Evolutionary conservation across 2,329 filamentous ascomycete genomes (phyloP).

Genomic region (Myrmaecium sp.): DNA sequence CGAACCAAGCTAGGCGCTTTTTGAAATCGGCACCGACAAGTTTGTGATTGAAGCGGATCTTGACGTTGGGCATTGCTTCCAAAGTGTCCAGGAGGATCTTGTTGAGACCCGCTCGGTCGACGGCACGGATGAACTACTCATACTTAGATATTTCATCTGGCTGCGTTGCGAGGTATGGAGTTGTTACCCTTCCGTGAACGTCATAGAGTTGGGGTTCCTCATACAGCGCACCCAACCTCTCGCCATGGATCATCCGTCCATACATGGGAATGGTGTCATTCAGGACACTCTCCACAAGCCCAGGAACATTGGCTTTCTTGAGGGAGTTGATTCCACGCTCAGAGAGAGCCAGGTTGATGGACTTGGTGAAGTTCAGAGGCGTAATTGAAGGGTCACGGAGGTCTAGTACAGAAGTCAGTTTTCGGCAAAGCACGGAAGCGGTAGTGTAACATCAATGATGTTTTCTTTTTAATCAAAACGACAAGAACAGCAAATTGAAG

Average conservation of each 20-base stretch:
- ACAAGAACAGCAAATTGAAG: too few species aligned
- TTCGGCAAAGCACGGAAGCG: too few species aligned
- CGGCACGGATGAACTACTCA: slow-evolving; percentile 61
- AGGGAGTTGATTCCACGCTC: slow-evolving; percentile 88
- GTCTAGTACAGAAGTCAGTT: too few species aligned
- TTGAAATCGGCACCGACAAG: slow-evolving; percentile 78
- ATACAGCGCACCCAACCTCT: slow-evolving; percentile 47
- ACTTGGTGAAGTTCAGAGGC: slow-evolving; percentile 89
- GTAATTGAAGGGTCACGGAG: slow-evolving; percentile 67
- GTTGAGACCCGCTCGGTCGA: slow-evolving; percentile 73
- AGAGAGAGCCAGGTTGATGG: slow-evolving; percentile 93
- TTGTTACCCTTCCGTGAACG: slow-evolving; percentile 41
- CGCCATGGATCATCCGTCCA: slow-evolving; percentile 89
- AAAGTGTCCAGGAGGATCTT: slow-evolving; percentile 68
- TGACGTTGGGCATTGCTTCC: slow-evolving; percentile 73
- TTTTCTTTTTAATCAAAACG: too few species aligned
- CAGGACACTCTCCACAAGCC: slow-evolving; percentile 58
- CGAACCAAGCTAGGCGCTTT: slow-evolving; percentile 71
- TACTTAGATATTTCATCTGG: slow-evolving; percentile 5
- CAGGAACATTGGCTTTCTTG: slow-evolving; percentile 46
- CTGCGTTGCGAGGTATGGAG: not conserved
- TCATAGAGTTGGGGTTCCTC: slow-evolving; percentile 82
- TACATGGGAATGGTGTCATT: slow-evolving; percentile 76
- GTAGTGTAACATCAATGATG: too few species aligned
- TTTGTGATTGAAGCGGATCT: slow-evolving; percentile 84